Conservation (phyloP, 2,329 filamentous ascomycete species). For the Ilyonectria mors-panacis region DNA sequence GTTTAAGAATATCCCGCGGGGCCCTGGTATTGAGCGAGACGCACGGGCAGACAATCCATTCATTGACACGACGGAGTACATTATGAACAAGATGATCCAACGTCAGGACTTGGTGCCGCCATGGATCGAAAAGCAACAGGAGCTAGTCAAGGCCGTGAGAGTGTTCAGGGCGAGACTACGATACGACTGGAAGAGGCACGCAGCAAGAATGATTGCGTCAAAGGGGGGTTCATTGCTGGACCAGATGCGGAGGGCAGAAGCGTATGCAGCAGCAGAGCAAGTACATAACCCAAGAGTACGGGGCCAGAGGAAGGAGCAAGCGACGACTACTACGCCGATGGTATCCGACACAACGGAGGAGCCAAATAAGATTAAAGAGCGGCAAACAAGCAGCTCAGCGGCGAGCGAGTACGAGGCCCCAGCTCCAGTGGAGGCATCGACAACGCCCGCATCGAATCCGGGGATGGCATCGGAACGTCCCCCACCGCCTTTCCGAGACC, state of each 20-base stretch:
- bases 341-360: conserved; percentile 64
- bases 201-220: conserved; percentile 82
- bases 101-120: conserved; percentile 95
- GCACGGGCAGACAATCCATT: conserved; percentile 88
- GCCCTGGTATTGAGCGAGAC: conserved; percentile 86
- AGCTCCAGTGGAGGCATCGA: background rate
- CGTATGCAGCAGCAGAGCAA: conserved; percentile 82
- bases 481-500: conserved; percentile 80
- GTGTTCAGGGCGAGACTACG: conserved; percentile 83
- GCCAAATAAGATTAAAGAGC: conserved; percentile 46
- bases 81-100: conserved; percentile 99
- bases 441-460: conserved; percentile 14
- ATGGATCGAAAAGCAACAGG: conserved; percentile 99
- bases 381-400: background rate
- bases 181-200: conserved; percentile 88
- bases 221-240: conserved; percentile 81
- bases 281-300: conserved; percentile 70
- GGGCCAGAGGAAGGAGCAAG: conserved; percentile 60
- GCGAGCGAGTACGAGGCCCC: background rate
- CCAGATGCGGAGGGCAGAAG: conserved; percentile 80
- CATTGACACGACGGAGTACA: conserved; percentile 95
- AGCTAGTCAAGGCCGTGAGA: conserved; percentile 78
- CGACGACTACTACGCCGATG: conserved; percentile 63
- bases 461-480: conserved; percentile 12
- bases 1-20: conserved; percentile 86